Base-by-base conservation (phyloP, 1,139 yeast species). In the Saccharomyces hybrid region DNA sequence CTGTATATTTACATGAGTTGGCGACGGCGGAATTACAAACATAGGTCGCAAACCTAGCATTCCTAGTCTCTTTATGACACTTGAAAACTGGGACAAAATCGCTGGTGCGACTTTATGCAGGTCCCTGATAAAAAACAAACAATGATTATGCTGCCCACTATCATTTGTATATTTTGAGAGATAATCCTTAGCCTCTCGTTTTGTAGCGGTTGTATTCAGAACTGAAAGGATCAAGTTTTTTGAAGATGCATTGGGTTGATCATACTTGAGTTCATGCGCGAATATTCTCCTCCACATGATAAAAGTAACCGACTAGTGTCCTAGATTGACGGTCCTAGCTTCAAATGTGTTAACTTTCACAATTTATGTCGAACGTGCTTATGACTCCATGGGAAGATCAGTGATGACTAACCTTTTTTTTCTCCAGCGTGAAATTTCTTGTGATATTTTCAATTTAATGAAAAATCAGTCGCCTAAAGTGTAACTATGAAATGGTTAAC, bases 201-300 rank as follows among this genome's bases (percentile, higher is more conserved):
- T 85, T 1, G 93, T 86, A 11, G 91, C 86, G 5, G 95, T 84
- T 5, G 89, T 82, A 62, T 80, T 83, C 53, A 86, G 72, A 31
- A 86, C 84, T 4, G 89, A 82, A 25, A 85, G 71, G n/a, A 86
- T 82, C 50, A 86, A 70, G 57, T 70, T 73, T 59, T 76, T 78
- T 11, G 77, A 74, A 14, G 70, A 62, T 5, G 74, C 63, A 53
- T 66, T 65, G 25, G 64, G 69, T 48, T 59, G 64, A 23, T 55
- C 52, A 49, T 60, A 63, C 38, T 48, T 52, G 44, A 56, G 46
- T 14, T 54, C 50, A 14, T 53, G 53, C 26, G 49, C 19, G 23
- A 57, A 49, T 9, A 50, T 41, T 50, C 48, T 31, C 44, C 51
- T 31, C 53, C 55, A 55, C 58, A 57, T 56, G 48, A 27, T 14